Base-by-base conservation (phyloP, 768 basidiomycete genomes). In the Galerina sulciceps region DNA sequence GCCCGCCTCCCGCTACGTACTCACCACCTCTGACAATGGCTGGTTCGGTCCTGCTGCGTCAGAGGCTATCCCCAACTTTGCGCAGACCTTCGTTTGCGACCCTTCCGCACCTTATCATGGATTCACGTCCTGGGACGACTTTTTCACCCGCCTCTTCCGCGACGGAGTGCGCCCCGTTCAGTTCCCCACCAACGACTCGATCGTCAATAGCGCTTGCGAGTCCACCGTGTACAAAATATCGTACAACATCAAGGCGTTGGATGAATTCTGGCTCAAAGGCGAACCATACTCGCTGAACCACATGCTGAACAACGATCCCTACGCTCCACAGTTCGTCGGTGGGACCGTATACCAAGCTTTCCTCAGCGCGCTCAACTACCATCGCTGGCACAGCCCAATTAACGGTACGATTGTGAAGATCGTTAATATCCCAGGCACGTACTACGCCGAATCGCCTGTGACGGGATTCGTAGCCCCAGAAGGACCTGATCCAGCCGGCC, bases 261-360 rank as follows among this genome's bases (percentile, higher is more conserved):
- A 85, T 53, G 63, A 67, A 34, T 87, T 88, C 70, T 88, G 85
- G 88, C 88, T 68, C n/a, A n/a, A n/a, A n/a, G n/a, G n/a, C n/a
- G n/a, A n/a, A n/a, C n/a, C n/a, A n/a, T n/a, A n/a, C n/a, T 87
- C 86, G 2, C 81, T 88, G 42, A 31, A 65, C 6, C 78, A 87
- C 63, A 84, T 87, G 73, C 79, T 88, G 37, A 68, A 76, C 47
- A 66, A 75, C 37, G 78, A 85, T 58, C 61, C 73, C 0, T 64
- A 69, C 53, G 69, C 79, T 0, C 54, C 74, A 1, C 67, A 76
- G n/a, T 83, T 86, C 61, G 73, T 77, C 6, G 83, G 81, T 6
- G 86, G 81, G 13, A 79, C 79, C 0, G 67, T 84, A 37, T 80
- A 79, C 68, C 87, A 88, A 63, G 85, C 80, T 0, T 86, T 87